Percentiles rank a stretch among this genome's conserved stretches.
These are phyloP conservation scores for Niebla homalea DNA, from an alignment of 495 filamentous ascomycete genomes.

Conservation along the genomic window DNA sequence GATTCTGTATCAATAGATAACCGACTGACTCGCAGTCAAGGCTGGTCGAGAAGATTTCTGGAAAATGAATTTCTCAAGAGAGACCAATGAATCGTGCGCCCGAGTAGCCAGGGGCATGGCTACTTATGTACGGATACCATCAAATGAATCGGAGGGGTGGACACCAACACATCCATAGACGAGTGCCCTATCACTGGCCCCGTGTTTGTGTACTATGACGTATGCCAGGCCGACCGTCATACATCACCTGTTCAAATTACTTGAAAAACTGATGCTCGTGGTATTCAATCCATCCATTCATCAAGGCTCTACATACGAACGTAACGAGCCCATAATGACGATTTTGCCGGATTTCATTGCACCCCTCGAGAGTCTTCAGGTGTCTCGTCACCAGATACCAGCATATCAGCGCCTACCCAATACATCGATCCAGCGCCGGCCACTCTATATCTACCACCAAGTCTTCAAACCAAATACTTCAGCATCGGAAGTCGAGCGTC, in stretches of 20 bases:
- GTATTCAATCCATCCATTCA: background rate
- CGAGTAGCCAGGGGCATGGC: background rate
- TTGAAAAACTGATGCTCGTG: background rate
- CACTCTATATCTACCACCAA: slow-evolving; percentile 47
- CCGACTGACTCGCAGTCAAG: slow-evolving; percentile 19
- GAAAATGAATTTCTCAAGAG: background rate
- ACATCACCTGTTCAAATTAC: background rate
- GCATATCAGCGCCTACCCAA: slow-evolving; percentile 46
- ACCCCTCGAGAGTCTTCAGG: slow-evolving; percentile 33
- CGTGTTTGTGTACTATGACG: background rate
- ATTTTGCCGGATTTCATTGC: slow-evolving; percentile 20
- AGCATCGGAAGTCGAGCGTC: slow-evolving; percentile 36
- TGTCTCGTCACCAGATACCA: slow-evolving; percentile 47
- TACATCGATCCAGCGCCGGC: slow-evolving; percentile 48
- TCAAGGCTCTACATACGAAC: background rate
- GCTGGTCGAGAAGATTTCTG: slow-evolving; percentile 55
- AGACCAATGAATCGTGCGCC: background rate
- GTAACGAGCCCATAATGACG: slow-evolving; percentile 1
- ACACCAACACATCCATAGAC: background rate
- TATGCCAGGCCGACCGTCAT: background rate
- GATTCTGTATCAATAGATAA: background rate
- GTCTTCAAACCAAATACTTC: slow-evolving; percentile 33
- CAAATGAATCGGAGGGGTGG: background rate
- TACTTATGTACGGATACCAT: background rate
- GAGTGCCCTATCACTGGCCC: too few relatives aligned